phyloP scores from a whole-genome alignment of 2,329 filamentous ascomycete genomes.

The Calonectria multiphialidica region DNA sequence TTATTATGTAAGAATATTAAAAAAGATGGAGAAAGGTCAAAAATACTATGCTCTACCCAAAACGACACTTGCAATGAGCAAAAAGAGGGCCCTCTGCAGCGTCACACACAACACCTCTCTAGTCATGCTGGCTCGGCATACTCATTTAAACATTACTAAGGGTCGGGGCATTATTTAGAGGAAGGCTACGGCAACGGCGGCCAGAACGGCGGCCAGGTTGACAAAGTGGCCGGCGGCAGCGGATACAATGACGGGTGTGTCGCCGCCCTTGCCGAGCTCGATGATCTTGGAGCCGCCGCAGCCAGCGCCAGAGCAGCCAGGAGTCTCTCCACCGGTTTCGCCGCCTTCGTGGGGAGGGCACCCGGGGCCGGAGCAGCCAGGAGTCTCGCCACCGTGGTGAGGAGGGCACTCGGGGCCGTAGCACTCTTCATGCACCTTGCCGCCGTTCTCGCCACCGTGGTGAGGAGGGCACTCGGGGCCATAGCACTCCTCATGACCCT shows the following conservation, averaged over 20 bases:
- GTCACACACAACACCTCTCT: not conserved
- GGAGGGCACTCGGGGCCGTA: not conserved
- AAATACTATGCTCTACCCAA: not conserved
- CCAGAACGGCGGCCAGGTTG: not conserved
- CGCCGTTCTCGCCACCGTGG: not conserved
- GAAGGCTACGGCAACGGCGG: not conserved
- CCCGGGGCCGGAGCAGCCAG: not conserved
- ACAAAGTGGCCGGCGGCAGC: constrained; percentile 23
- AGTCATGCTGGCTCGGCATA: not conserved
- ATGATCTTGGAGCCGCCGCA: not conserved
- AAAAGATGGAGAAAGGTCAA: not conserved
- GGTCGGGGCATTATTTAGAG: not conserved
- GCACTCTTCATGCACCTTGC: not conserved
- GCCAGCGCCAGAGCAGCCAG: not conserved
- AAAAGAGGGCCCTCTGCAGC: not conserved
- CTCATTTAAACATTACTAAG: not conserved
- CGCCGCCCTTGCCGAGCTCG: not conserved
- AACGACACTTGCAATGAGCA: not conserved
- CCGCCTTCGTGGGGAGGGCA: no score
- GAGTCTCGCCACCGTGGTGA: no score
- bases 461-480: not conserved
- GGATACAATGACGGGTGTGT: constrained; percentile 31
- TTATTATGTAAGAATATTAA: not conserved
- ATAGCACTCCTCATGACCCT: no score
- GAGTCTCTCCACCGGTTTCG: no score